Percentiles rank a stretch among this genome's conserved stretches.
phyloP scores from a whole-genome alignment of 1,284 basidiomycete genomes.

The Leccinum fuscescens region DNA sequence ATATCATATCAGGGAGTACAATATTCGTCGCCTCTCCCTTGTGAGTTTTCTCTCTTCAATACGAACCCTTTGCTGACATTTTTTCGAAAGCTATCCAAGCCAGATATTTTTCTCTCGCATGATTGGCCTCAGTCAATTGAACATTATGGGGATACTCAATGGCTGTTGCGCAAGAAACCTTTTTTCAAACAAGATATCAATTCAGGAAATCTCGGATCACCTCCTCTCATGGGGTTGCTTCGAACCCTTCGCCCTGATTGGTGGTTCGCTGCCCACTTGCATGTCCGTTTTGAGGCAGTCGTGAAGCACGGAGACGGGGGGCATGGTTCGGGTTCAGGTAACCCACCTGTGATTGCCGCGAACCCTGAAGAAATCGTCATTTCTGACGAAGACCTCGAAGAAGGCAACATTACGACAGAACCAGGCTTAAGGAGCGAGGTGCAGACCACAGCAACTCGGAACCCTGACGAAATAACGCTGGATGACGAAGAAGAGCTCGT shows the following conservation, averaged over 20 bases:
- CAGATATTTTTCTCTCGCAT: constrained; percentile 87
- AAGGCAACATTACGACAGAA: constrained; percentile 13
- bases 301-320: constrained; percentile 36
- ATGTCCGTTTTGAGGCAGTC: constrained; percentile 78
- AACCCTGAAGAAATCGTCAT: constrained; percentile 72
- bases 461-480: constrained; percentile 72
- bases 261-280: constrained; percentile 97
- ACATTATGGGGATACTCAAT: constrained; percentile 70
- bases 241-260: constrained; percentile 75
- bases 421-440: neutral
- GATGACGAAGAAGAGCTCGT: constrained; percentile 58
- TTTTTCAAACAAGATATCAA: constrained; percentile 80
- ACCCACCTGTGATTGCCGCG: neutral
- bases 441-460: constrained; percentile 26
- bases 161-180: constrained; percentile 75
- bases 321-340: neutral
- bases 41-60: constrained; percentile 39
- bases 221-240: constrained; percentile 82
- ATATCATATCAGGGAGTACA: constrained; percentile 91
- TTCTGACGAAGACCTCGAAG: constrained; percentile 48
- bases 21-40: constrained; percentile 76
- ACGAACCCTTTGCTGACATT: constrained; percentile 5
- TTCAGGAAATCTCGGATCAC: constrained; percentile 79
- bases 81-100: constrained; percentile 50
- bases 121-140: constrained; percentile 95